Conservation (phyloP, 2,329 filamentous ascomycete genomes). For the Pseudocercospora fuligena region DNA sequence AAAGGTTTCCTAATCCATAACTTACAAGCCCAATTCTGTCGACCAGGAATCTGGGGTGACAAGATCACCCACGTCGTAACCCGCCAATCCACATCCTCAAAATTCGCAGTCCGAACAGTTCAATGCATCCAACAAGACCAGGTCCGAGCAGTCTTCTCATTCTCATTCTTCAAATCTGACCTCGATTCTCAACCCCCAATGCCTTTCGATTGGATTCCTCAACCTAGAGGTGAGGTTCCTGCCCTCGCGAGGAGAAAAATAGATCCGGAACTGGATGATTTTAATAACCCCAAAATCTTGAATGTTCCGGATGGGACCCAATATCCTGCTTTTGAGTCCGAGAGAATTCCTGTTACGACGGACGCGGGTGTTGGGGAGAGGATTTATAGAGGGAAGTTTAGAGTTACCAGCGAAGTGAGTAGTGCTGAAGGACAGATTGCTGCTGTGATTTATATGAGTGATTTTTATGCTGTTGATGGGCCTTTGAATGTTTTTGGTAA, state of each 20-base stretch:
- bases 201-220: background rate
- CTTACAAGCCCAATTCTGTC: conserved; percentile 9
- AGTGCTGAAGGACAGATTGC: conserved; percentile 9
- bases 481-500: background rate
- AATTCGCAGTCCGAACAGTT: conserved; percentile 6
- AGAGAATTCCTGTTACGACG: background rate
- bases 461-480: conserved; percentile 7
- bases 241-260: background rate
- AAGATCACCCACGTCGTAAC: conserved; percentile 2
- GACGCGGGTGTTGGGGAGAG: background rate
- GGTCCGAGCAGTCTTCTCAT: background rate
- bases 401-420: background rate
- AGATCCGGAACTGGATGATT: background rate
- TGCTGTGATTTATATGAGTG: background rate
- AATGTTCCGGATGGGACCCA: conserved; percentile 1
- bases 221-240: background rate
- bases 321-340: background rate
- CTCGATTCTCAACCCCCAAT: background rate
- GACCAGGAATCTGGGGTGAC: background rate
- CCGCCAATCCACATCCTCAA: background rate
- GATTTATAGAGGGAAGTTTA: background rate
- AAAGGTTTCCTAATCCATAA: conserved; percentile 1
- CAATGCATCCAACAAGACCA: background rate
- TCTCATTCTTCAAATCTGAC: background rate
- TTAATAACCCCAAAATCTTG: background rate